Evolutionary conservation across 352 stramenopile genomes (phyloP), one percentile per base, ranked within the genome.

Genomic region (Globisporangium nodosum): DNA sequence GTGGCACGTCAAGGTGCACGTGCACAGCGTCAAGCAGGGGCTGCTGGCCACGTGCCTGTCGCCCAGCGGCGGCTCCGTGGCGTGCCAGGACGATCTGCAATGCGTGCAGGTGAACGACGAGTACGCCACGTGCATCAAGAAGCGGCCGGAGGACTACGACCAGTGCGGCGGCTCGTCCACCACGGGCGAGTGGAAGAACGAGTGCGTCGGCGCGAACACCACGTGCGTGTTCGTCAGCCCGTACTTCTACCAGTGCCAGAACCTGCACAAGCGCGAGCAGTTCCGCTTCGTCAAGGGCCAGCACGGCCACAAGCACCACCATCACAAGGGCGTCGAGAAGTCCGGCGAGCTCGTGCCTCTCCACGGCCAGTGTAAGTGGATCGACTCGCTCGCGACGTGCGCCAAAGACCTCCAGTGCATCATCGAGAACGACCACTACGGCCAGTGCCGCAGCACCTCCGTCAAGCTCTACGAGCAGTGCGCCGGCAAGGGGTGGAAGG

Each of bases 371-470:
- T 69, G 65, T 31, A 55, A 63, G 27, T 62, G 21, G n/a, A 49
- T 60, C 54, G 58, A 61, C 35, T 63, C 50, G 35, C 37, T n/a
- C 24, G 51, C 58, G 13, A 40, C 40, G 15, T 74, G 68, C 27
- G 53, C 54, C 9, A 24, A 35, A 12, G 54, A 50, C 20, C 58
- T 74, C 33, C 55, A 65, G 30, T 75, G 68, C 53, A 54, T 64
- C 39, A 47, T 63, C 42, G 58, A 69, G 43, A 66, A 54, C 27
- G 64, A 72, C 48, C 69, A 70, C 27, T 69, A 72, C 47, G 68
- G 68, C 2, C 49, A 68, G 46, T 75, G 64, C 54, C 52, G 71
- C n/a, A 56, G 54, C 55, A 49, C 51, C 33, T 30, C 40, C 35
- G 61, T 51, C 6, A 63, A 64, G 18, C 39, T 64, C 21, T 74